Evolutionary conservation across 2,329 filamentous ascomycete genomes (phyloP).

Genomic region (Cladosporium colombiae): DNA sequence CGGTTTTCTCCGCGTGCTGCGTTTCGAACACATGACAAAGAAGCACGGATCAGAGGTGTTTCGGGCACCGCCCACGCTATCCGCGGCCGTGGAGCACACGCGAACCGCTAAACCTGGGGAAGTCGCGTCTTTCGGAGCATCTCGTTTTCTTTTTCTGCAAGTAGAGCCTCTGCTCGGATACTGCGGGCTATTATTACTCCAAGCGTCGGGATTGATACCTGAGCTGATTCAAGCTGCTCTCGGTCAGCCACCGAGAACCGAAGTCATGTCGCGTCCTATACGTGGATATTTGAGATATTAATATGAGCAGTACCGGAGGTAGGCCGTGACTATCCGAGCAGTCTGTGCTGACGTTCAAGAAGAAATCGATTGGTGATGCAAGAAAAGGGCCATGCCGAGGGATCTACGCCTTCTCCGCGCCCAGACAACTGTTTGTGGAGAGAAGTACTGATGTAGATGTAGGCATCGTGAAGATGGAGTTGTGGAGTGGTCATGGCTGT

Average conservation of each 20-base stretch:
- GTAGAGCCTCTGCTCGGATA: background rate
- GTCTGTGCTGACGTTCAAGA: conserved; percentile 15
- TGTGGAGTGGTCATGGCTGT: background rate
- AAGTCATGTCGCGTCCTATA: background rate
- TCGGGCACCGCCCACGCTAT: conserved; percentile 4
- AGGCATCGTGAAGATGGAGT: background rate
- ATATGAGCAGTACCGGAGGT: background rate
- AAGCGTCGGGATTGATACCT: background rate
- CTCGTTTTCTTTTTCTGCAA: conserved; percentile 6
- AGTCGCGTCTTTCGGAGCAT: conserved; percentile 10
- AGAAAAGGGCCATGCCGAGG: background rate
- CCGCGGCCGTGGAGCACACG: background rate
- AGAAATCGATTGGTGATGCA: conserved; percentile 14
- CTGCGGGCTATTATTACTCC: background rate
- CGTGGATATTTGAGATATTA: background rate
- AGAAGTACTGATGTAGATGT: conserved; percentile 2
- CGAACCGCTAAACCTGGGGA: conserved; percentile 3
- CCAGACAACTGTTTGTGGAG: conserved; percentile 18
- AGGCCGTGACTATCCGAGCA: conserved; percentile 17
- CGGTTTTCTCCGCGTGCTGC: conserved; percentile 6
- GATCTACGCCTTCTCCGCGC: conserved; percentile 18
- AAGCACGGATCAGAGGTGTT: background rate
- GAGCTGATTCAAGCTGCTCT: background rate
- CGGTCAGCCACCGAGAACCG: background rate
- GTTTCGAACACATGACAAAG: background rate